Evolutionary conservation across 176 grass and related monocot species (phyloP), one percentile per base, ranked within the genome.

Genomic region (Lolium perenne): DNA sequence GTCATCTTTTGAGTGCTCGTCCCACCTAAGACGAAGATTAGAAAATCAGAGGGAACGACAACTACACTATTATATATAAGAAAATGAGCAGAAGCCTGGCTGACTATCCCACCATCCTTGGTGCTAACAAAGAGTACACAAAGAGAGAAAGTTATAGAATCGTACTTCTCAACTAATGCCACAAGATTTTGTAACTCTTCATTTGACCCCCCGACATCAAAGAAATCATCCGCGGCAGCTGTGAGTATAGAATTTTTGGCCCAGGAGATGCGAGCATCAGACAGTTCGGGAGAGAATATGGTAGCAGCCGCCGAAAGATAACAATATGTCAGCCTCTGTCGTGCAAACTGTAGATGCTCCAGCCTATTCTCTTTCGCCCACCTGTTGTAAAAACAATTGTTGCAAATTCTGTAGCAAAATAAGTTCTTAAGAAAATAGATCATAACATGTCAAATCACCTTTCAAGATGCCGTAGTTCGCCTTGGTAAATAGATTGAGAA

Each of bases 401-500:
- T 29, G 29, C 29, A 29, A 29, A 29, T 29, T 29, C 29, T 29
- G 29, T 29, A 29, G 29, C 29, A 29, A 29, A 29, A 29, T 29
- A 29, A 29, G 29, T 29, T 29, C 29, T 29, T 29, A 29, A 29
- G 29, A 29, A 29, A 29, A 29, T 29, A 29, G 29, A 29, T 29
- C 29, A 29, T 29, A 29, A 29, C 29, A 29, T 29, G 29, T 29
- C 29, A 29, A 29, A 29, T 29, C 29, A 98, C 93, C 88, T 89
- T 54, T 94, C 86, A 55, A 97, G 90, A 86, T 77, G 86, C 32
- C 14, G 46, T n/a, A 94, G 88, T 87, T 97, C 95, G 65, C 89
- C 76, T 43, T 21, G 76, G 74, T 95, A 89, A 61, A 82, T 86
- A 59, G 40, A 71, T 41, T 95, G 96, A 82, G 80, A 91, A 14